Evolutionary conservation across 2,329 filamentous ascomycete genomes (phyloP).

Genomic region (Fusarium papillatum): DNA sequence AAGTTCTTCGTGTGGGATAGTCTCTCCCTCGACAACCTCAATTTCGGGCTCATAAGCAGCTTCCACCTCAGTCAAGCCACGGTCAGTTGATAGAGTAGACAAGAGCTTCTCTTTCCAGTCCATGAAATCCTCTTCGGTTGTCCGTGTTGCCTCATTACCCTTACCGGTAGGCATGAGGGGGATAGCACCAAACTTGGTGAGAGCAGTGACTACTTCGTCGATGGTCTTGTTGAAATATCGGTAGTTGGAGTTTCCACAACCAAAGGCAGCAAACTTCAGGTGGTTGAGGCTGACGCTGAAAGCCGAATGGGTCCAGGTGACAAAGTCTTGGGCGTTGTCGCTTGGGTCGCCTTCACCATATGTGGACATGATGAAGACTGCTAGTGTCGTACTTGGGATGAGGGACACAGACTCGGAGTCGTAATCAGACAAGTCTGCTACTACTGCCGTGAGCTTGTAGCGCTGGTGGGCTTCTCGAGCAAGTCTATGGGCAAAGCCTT

Average conservation of each 20-base stretch:
- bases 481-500: not conserved
- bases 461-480: not conserved
- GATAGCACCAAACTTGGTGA: not conserved
- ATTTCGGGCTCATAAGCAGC: not conserved
- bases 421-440: not conserved
- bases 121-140: not conserved
- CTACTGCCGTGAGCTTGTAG: not conserved
- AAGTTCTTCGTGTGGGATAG: not conserved
- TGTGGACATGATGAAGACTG: not conserved
- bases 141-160: not conserved
- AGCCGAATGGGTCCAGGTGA: not conserved
- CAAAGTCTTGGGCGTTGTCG: not conserved
- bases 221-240: constrained; percentile 3
- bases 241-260: not conserved
- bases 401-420: not conserved
- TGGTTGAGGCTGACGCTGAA: not conserved
- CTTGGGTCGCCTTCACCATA: not conserved
- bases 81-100: not conserved
- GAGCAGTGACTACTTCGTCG: not conserved
- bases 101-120: not conserved
- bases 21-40: not conserved
- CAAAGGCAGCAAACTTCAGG: not conserved
- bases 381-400: not conserved
- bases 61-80: not conserved
- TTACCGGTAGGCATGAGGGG: not conserved